These are phyloP conservation scores for Phytophthora ohioensis DNA, from an alignment of 352 stramenopile species.

Conservation along the genomic window DNA sequence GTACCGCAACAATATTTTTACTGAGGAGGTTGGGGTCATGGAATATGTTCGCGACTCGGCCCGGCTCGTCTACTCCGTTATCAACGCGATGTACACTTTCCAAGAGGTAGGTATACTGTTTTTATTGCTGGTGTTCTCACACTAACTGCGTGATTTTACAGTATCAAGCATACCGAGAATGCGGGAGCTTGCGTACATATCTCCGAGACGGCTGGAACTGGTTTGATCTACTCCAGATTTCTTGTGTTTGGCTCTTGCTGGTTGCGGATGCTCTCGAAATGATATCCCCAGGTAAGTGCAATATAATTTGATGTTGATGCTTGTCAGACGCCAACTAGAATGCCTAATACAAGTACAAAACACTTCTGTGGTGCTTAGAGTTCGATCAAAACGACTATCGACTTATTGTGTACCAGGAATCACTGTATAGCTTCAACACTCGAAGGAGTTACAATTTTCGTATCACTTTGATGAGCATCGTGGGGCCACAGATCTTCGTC, in stretches of 20 bases:
- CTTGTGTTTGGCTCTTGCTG: conserved; percentile 74
- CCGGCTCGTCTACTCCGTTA: conserved; percentile 64
- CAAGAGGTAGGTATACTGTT: conserved; percentile 55
- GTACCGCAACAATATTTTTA: conserved; percentile 73
- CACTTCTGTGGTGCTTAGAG: not conserved
- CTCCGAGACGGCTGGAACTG: conserved; percentile 81
- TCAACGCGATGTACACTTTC: conserved; percentile 75
- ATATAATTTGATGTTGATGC: too few relatives aligned
- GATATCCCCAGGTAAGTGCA: conserved; percentile 28
- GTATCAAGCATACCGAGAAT: conserved; percentile 57
- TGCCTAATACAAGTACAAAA: too few relatives aligned
- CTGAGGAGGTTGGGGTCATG: conserved; percentile 33
- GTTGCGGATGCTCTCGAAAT: conserved; percentile 60
- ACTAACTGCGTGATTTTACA: conserved; percentile 7
- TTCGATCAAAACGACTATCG: conserved; percentile 51
- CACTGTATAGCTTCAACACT: conserved; percentile 60
- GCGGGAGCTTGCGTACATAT: conserved; percentile 64
- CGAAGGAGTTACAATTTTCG: conserved; percentile 77
- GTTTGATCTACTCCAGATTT: conserved; percentile 80
- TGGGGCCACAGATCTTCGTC: conserved; percentile 81
- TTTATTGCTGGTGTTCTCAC: not conserved
- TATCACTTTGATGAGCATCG: conserved; percentile 81
- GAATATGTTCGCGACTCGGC: conserved; percentile 72
- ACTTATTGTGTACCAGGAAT: conserved; percentile 68
- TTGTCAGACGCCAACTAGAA: too few relatives aligned